phyloP scores from a whole-genome alignment of 2,329 filamentous ascomycete genomes.

The Atkinsonella hypoxylon region DNA sequence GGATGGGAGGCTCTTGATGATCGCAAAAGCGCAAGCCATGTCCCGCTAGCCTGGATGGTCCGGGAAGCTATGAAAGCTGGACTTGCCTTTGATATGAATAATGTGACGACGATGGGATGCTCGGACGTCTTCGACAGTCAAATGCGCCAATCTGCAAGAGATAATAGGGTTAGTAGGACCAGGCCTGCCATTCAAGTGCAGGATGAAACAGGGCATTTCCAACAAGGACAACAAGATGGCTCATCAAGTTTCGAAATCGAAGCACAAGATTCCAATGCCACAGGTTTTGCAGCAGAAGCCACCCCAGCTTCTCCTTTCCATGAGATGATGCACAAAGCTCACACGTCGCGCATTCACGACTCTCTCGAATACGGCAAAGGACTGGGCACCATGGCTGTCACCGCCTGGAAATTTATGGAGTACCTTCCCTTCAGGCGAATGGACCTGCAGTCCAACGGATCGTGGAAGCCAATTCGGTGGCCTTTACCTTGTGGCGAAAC shows the following conservation, averaged over 20 bases:
- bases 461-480: slow-evolving; percentile 72
- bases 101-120: slow-evolving; percentile 56
- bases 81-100: slow-evolving; percentile 56
- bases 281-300: background rate
- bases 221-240: slow-evolving; percentile 8
- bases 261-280: slow-evolving; percentile 9
- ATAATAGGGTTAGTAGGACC: slow-evolving; percentile 2
- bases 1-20: slow-evolving; percentile 52
- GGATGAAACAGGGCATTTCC: slow-evolving; percentile 9
- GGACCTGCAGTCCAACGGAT: slow-evolving; percentile 60
- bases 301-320: slow-evolving; percentile 32
- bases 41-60: slow-evolving; percentile 61
- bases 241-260: slow-evolving; percentile 13
- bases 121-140: slow-evolving; percentile 7
- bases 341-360: slow-evolving; percentile 51
- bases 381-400: slow-evolving; percentile 39
- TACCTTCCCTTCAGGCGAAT: slow-evolving; percentile 71
- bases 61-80: slow-evolving; percentile 48
- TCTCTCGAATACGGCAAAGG: slow-evolving; percentile 55
- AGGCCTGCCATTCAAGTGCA: slow-evolving; percentile 15
- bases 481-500: slow-evolving; percentile 67
- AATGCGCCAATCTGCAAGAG: slow-evolving; percentile 3
- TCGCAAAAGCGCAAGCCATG: slow-evolving; percentile 53
- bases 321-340: slow-evolving; percentile 44
- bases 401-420: slow-evolving; percentile 69